Evolutionary conservation across 208 protist species (phyloP).

Genomic region (Borovskyia barvae): DNA sequence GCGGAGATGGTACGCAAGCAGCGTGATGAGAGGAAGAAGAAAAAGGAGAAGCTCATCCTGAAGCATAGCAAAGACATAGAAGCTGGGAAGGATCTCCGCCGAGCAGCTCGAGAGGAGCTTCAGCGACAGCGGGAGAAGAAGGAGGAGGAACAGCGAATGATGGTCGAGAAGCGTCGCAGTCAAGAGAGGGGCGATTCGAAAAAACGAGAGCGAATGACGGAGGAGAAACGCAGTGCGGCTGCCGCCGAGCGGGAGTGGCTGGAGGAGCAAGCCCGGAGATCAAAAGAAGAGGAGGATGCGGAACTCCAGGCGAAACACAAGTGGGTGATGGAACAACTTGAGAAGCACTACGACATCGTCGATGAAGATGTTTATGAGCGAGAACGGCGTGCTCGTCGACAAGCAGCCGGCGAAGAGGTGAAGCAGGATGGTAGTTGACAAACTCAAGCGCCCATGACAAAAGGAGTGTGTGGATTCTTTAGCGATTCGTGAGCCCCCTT

Average conservation of each 20-base stretch:
- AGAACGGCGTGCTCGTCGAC: slow-evolving; percentile 23
- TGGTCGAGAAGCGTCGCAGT: slow-evolving; percentile 9
- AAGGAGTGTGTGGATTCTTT: background rate
- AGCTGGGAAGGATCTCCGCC: slow-evolving; percentile 17
- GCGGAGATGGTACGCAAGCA: slow-evolving; percentile 25
- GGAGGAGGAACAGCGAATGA: slow-evolving; percentile 20
- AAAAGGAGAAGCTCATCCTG: slow-evolving; percentile 26
- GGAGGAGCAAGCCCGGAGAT: slow-evolving; percentile 38
- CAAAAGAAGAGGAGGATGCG: slow-evolving; percentile 43
- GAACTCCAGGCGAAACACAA: slow-evolving; percentile 49
- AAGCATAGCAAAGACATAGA: slow-evolving; percentile 15
- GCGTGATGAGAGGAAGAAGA: slow-evolving; percentile 28
- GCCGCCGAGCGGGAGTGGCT: slow-evolving; percentile 35
- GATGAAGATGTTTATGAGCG: slow-evolving; percentile 41
- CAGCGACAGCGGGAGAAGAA: slow-evolving; percentile 31
- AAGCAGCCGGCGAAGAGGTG: too few relatives aligned
- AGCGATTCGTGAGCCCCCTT: background rate
- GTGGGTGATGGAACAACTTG: slow-evolving; percentile 40
- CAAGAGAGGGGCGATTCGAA: slow-evolving; percentile 17
- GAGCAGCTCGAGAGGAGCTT: slow-evolving; percentile 24
- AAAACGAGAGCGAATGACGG: slow-evolving; percentile 29
- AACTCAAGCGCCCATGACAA: background rate
- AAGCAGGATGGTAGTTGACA: background rate
- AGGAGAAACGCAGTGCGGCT: slow-evolving; percentile 30
- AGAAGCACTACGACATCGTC: slow-evolving; percentile 62